Evolutionary conservation across 352 stramenopile species (phyloP).

Genomic region (Hyaloperonospora arabidopsidis): DNA sequence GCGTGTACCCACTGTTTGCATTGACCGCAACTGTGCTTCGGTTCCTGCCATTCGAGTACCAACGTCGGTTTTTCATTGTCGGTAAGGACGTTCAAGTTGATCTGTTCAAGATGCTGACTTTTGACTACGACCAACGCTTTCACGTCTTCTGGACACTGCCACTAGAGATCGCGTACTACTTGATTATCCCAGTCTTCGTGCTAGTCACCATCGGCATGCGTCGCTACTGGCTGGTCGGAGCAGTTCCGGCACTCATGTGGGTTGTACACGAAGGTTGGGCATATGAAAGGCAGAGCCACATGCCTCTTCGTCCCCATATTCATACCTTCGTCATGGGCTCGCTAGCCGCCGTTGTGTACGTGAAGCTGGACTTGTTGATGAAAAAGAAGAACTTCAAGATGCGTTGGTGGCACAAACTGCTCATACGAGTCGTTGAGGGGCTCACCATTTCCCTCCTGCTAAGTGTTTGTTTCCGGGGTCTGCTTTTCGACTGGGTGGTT

Average conservation of each 20-base stretch:
- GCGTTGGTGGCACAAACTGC: slow-evolving; percentile 9
- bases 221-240: slow-evolving; percentile 29
- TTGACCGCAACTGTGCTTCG: slow-evolving; percentile 29
- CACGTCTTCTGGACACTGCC: slow-evolving; percentile 48
- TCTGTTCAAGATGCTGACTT: slow-evolving; percentile 35
- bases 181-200: slow-evolving; percentile 38
- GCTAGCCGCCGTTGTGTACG: slow-evolving; percentile 32
- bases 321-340: slow-evolving; percentile 39
- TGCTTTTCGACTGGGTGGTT: slow-evolving; percentile 41
- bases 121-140: slow-evolving; percentile 36
- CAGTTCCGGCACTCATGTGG: slow-evolving; percentile 24
- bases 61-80: slow-evolving; percentile 27
- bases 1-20: slow-evolving; percentile 44
- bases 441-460: slow-evolving; percentile 18
- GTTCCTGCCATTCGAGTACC: slow-evolving; percentile 23
- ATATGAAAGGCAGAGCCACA: slow-evolving; percentile 22
- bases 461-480: slow-evolving; percentile 27
- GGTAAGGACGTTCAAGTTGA: slow-evolving; percentile 20
- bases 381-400: slow-evolving; percentile 27
- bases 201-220: slow-evolving; percentile 14
- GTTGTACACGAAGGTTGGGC: slow-evolving; percentile 24
- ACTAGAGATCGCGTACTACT: slow-evolving; percentile 48
- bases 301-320: slow-evolving; percentile 16
- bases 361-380: slow-evolving; percentile 23
- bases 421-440: slow-evolving; percentile 21